A percentile compares a stretch with the other conserved stretches of the same genome.
phyloP scores from a whole-genome alignment of 164 flowering plant species.

The Vitis riparia region DNA sequence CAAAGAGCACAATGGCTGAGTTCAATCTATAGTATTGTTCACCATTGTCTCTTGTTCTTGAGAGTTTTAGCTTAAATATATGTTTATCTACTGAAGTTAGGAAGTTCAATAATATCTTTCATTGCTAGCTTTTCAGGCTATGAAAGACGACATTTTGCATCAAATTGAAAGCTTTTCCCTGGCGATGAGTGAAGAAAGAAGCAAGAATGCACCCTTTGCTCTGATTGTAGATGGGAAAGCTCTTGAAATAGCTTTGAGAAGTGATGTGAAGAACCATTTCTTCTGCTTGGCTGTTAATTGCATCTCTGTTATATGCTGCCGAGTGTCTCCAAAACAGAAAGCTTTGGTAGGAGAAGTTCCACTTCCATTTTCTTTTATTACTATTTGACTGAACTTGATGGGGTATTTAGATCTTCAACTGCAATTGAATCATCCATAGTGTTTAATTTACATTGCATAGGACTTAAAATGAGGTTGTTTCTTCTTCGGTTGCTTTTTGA shows the following conservation, averaged over 20 bases:
- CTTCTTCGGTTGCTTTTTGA: no score
- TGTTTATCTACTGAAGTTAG: no score
- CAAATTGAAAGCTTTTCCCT: slow-evolving; percentile 36
- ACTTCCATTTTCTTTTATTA: neutral
- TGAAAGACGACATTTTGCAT: slow-evolving; percentile 38
- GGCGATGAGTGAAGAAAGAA: slow-evolving; percentile 17
- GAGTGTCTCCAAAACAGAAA: slow-evolving; percentile 75
- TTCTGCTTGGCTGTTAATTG: slow-evolving; percentile 54
- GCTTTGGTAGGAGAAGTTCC: slow-evolving; percentile 48
- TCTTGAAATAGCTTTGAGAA: slow-evolving; percentile 43
- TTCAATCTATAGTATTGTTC: no score
- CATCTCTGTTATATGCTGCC: slow-evolving; percentile 71
- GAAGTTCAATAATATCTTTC: neutral
- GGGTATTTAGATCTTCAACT: no score
- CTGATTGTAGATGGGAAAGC: slow-evolving; percentile 65
- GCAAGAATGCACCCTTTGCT: slow-evolving; percentile 42
- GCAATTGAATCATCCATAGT: no score
- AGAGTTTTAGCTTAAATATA: no score
- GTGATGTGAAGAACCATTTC: slow-evolving; percentile 50
- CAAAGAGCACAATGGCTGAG: neutral
- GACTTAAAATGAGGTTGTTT: no score
- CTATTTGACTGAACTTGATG: no score
- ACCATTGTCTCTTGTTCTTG: no score
- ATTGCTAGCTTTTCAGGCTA: slow-evolving; percentile 39
- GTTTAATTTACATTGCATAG: no score